Base-by-base conservation (phyloP, 1,139 yeast genomes). In the Meyerozyma guilliermondii region DNA sequence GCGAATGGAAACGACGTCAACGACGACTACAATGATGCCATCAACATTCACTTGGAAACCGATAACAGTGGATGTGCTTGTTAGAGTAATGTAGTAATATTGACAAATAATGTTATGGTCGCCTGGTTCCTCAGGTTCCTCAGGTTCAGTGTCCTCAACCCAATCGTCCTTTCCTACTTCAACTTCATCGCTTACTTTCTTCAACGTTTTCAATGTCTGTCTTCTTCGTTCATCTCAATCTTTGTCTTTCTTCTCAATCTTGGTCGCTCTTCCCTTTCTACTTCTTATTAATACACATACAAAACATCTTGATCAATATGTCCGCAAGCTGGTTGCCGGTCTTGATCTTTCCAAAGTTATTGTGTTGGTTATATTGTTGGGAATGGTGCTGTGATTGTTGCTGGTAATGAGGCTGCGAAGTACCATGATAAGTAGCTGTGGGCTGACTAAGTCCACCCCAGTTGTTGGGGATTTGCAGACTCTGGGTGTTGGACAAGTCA, bases 11-110 rank as follows among this genome's bases (percentile, higher is more conserved):
- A 83, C 54, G 96, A 89, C 58, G 74, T 63, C 33, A 67, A 64
- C 48, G 76, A 71, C 48, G 98, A 92, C 63, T 91, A 88, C 62
- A 87, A 94, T 42, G 98, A 92, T 64, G 97, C 98, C 36, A 91
- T 92, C 50, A 91, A 91, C 63, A 91, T 92, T 57, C 94, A 88
- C 59, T 77, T 91, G 58, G 98, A 91, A 57, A 83, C 83, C 43
- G 96, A 88, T 46, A 69, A 78, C 44, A 72, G 80, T 46, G 44
- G 58, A 16, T 91, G 97, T 72, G 83, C 83, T 14, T 89, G 97
- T 65, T 88, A 26, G 28, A 26, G 57, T n/a, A n/a, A 47, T 6
- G 20, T 31, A 28, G 31, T 10, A 28, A 9, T 9, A 10, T 28
- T 7, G 5, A 10, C 9, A 23, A 23, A n/a, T n/a, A n/a, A n/a